Conservation (phyloP, 805 yeast genomes). For the Saturnispora besseyi region DNA sequence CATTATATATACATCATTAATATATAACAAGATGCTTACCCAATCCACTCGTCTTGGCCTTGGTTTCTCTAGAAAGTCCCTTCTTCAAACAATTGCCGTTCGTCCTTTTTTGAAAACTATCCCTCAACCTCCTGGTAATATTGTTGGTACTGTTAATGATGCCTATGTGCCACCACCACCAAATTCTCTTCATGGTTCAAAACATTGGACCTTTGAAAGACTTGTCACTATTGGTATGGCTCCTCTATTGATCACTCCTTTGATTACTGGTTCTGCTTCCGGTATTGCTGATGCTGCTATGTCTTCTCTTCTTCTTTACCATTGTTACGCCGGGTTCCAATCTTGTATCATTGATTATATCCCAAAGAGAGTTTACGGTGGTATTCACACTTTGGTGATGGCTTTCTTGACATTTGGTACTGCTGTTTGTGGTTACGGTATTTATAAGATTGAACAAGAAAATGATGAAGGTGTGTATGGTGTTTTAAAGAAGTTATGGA, state of each 20-base stretch:
- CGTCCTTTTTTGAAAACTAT: conserved; percentile 23
- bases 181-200: conserved; percentile 53
- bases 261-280: conserved; percentile 44
- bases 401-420: conserved; percentile 55
- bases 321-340: conserved; percentile 63
- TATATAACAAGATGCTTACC: conserved; percentile 10
- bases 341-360: conserved; percentile 74
- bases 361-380: conserved; percentile 64
- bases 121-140: conserved; percentile 63
- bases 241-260: conserved; percentile 56
- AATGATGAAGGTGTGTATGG: conserved; percentile 58
- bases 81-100: conserved; percentile 10
- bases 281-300: conserved; percentile 50
- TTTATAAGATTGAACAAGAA: conserved; percentile 57
- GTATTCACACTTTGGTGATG: conserved; percentile 53
- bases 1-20: neutral
- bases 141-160: conserved; percentile 66
- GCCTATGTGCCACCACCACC: conserved; percentile 55
- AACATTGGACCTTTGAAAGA: conserved; percentile 69
- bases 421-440: conserved; percentile 57
- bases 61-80: conserved; percentile 13
- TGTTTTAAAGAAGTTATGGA: conserved; percentile 28
- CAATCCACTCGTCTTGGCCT: conserved; percentile 19
- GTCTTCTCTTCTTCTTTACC: conserved; percentile 48
- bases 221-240: conserved; percentile 49